These are phyloP conservation scores for Chalara sp. DNA, from an alignment of 2,329 filamentous ascomycete genomes.

Conservation along the genomic window DNA sequence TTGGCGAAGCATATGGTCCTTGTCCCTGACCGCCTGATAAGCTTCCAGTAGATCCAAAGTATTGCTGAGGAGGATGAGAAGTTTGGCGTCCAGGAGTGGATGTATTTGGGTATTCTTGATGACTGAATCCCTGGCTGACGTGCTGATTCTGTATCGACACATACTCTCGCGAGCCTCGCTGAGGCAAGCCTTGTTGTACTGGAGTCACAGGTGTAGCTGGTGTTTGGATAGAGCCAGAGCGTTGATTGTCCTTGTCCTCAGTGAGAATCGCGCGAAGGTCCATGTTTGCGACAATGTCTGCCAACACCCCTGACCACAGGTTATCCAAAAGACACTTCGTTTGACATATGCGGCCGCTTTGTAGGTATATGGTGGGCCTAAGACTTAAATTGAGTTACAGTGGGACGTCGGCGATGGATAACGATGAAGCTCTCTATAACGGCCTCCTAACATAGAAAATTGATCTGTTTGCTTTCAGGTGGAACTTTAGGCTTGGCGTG, in stretches of 20 bases:
- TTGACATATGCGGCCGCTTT: neutral
- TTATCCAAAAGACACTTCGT: constrained; percentile 12
- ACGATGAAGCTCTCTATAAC: too few relatives aligned
- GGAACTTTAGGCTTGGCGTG: too few relatives aligned
- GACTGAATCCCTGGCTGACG: neutral
- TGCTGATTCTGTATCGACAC: neutral
- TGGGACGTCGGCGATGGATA: too few relatives aligned
- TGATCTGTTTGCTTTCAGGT: too few relatives aligned
- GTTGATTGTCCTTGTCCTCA: constrained; percentile 5
- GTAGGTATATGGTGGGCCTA: too few relatives aligned
- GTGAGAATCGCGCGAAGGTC: constrained; percentile 46
- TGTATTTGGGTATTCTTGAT: constrained; percentile 14
- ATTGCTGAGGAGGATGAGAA: constrained; percentile 21
- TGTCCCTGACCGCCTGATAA: constrained; percentile 18
- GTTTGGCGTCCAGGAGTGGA: constrained; percentile 25
- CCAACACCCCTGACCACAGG: constrained; percentile 14
- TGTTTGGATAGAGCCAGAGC: constrained; percentile 19
- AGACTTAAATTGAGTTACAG: too few relatives aligned
- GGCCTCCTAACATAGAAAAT: too few relatives aligned
- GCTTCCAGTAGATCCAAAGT: constrained; percentile 26
- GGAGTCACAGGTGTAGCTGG: constrained; percentile 26
- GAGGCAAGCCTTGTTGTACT: constrained; percentile 14
- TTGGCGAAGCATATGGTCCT: constrained; percentile 25
- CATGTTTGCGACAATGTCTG: constrained; percentile 32
- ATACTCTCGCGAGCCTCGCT: neutral